Evolutionary conservation across 192 early-diverging fungal species (phyloP).

Genomic region (Entomortierella parvispora): DNA sequence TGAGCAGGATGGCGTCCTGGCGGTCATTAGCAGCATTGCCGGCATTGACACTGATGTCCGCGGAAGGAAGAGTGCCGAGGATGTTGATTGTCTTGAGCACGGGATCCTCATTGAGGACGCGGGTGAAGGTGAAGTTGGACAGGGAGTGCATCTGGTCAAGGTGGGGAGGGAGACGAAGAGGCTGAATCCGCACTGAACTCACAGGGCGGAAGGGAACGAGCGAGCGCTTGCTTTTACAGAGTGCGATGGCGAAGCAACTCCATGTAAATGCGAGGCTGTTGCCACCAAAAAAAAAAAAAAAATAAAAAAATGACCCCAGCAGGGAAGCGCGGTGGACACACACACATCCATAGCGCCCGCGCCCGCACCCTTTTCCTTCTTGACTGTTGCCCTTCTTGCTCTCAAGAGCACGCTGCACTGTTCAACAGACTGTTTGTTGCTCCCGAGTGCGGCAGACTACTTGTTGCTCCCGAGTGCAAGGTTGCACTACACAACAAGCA

Average conservation of each 20-base stretch:
- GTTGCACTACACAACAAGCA: no score
- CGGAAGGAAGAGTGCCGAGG: slow-evolving; percentile 14
- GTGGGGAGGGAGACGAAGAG: neutral
- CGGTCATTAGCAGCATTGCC: neutral
- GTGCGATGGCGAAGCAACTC: neutral
- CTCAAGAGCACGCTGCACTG: no score
- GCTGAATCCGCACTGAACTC: neutral
- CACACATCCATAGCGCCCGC: no score
- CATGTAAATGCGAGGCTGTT: no score
- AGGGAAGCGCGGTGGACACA: no score
- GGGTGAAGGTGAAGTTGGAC: slow-evolving; percentile 26
- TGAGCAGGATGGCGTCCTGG: slow-evolving; percentile 51
- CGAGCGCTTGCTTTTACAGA: no score
- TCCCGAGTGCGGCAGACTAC: no score
- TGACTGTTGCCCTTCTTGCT: neutral
- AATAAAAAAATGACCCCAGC: neutral
- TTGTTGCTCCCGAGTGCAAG: no score
- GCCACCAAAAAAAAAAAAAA: neutral
- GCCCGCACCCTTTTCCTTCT: no score
- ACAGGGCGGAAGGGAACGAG: neutral
- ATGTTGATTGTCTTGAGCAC: slow-evolving; percentile 41
- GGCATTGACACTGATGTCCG: neutral
- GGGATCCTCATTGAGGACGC: slow-evolving; percentile 45
- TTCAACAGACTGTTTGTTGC: no score
- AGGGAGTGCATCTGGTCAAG: slow-evolving; percentile 26